Evolutionary conservation across 176 grass and related monocot species (phyloP), one percentile per base, ranked within the genome.

Genomic region (Eleusine indica): DNA sequence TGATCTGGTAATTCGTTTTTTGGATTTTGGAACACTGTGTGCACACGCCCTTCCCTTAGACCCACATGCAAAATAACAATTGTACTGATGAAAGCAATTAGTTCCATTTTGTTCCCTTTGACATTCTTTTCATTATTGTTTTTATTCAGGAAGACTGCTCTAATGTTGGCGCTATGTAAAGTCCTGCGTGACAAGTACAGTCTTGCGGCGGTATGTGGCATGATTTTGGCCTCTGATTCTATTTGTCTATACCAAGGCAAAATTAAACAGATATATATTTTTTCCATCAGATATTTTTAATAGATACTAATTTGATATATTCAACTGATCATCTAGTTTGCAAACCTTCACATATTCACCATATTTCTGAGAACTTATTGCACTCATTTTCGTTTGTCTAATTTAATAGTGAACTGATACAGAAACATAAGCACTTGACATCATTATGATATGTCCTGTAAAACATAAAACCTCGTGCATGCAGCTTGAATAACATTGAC

Each of bases 121-220:
- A 64, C 6, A 25, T 11, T 80, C 46, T 28, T 4, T 4, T 57
- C 3, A 18, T 25, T 48, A 37, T 82, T 87, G 64, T 63, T 22
- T 9, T 71, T 83, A 21, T 79, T 75, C 91, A 92, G 96, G 89
- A 98, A 98, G 90, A 98, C 93, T 66, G 96, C 96, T 51, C 74
- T 95, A 78, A 98, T 98, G 93, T 76, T 98, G 66, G 96, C 87
- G 81, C 80, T 98, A 76, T 98, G 96, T 77, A 92, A 83, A 61
- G 69, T 68, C 65, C 86, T 98, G 29, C 93, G 91, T 58, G 93
- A 94, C 67, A 98, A 91, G 73, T 98, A 98, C 73, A 98, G 96
- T 82, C 96, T 98, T 87, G 96, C 96, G 58, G 96, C 91, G 64
- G 96, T 98, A 92, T 52, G 93, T 89, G 54, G 12, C 73, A 73